phyloP scores from a whole-genome alignment of 2,329 filamentous ascomycete species.

The Trichoderma semiorbis region DNA sequence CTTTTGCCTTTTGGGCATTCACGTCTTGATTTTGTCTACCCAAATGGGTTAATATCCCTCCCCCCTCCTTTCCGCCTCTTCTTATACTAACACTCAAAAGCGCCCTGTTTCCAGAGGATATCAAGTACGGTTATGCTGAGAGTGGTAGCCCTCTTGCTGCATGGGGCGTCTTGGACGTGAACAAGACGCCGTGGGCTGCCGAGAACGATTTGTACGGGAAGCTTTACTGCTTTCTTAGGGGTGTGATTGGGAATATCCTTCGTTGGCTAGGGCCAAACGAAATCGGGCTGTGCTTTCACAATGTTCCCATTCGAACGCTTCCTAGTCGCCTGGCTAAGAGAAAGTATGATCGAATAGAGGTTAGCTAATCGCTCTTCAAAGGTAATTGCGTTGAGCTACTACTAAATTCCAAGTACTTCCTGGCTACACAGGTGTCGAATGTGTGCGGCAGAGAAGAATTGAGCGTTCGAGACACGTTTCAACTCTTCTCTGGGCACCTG shows the following conservation, averaged over 20 bases:
- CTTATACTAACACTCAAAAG: neutral
- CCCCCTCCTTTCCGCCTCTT: neutral
- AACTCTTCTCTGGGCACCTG: neutral
- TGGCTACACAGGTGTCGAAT: neutral
- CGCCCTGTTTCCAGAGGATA: neutral
- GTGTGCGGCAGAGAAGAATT: neutral
- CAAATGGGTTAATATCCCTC: neutral
- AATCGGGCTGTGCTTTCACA: neutral
- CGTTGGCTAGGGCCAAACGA: neutral
- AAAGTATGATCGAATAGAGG: neutral
- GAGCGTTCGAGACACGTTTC: neutral
- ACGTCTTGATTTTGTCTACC: neutral
- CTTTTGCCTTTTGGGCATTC: neutral
- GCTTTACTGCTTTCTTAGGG: neutral
- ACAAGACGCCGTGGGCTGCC: neutral
- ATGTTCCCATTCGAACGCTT: neutral
- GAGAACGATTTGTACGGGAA: neutral
- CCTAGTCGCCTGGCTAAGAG: neutral
- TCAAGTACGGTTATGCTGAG: neutral
- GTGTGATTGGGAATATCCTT: neutral
- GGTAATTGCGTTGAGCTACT: neutral
- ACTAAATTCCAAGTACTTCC: neutral
- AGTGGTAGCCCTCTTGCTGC: neutral
- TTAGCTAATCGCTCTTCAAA: neutral
- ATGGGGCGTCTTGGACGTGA: neutral